Base-by-base conservation (phyloP, 805 yeast genomes). In the Jamesozyma piceae region DNA sequence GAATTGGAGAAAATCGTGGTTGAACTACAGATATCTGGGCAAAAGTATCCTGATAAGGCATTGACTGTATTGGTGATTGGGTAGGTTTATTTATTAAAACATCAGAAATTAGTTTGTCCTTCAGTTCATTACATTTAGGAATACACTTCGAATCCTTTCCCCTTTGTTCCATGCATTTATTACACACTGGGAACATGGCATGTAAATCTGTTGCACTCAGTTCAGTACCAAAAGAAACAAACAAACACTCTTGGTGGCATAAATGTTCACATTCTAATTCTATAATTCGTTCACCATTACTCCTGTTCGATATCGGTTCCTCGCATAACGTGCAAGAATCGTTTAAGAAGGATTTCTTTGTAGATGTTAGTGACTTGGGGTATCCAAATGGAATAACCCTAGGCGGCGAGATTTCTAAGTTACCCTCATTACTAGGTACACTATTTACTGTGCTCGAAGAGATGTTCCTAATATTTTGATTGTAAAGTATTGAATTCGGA, bases 171-270 rank as follows among this genome's bases (percentile, higher is more conserved):
- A 39, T 27, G 38, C 64, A 60, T 39, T 48, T 49, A 4, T 29
- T 44, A 44, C 65, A 61, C 3, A 38, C 29, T 1, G 65, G 65
- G 38, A 60, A 59, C 30, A 54, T 34, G 3, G 56, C 47, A 35
- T 50, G 43, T n/a, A 56, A 39, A 29, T 55, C 53, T 10, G 42
- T 35, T 1, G 42, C 17, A 4, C 35, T 39, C 5, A 38, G 28
- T 21, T 36, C 27, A 19, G 37, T 43, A 3, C 62, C 68, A 52
- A 70, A 54, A 19, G 65, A 65, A 6, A 76, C 54, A 2, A 61
- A 44, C 14, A 78, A 64, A 53, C 87, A 80, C 43, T 77, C 75
- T 40, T 75, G 79, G 54, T 80, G 87, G 32, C 71, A 64, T 35
- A 64, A 57, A 53, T 79, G 83, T 1, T 71, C 73, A 59, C 87